phyloP scores from a whole-genome alignment of 345 rosid genomes.

The Ricinus communis region DNA sequence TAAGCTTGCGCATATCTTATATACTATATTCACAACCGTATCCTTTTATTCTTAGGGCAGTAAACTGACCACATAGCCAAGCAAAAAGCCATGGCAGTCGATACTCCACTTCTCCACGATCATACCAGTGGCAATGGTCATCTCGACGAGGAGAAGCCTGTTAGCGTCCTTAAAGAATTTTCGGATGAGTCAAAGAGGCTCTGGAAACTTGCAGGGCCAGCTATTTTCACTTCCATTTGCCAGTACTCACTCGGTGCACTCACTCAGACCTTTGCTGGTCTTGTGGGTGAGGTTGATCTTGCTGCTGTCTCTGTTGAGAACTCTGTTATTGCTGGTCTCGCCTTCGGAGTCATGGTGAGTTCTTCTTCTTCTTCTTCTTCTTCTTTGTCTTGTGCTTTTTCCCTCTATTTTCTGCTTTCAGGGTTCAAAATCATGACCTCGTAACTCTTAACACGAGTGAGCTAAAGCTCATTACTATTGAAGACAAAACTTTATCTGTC shows the following conservation, averaged over 20 bases:
- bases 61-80: neutral
- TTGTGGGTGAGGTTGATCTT: slow-evolving; percentile 67
- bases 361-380: no score
- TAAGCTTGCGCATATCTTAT: neutral
- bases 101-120: slow-evolving; percentile 36
- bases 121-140: slow-evolving; percentile 2
- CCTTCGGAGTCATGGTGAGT: slow-evolving; percentile 81
- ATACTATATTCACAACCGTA: neutral
- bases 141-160: neutral
- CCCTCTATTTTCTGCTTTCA: no score
- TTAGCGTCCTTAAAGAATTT: slow-evolving; percentile 40
- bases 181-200: slow-evolving; percentile 66
- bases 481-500: no score
- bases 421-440: no score
- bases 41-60: neutral
- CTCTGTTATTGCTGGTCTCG: slow-evolving; percentile 83
- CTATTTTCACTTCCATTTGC: slow-evolving; percentile 67
- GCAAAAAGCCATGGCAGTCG: slow-evolving; percentile 40
- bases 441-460: no score
- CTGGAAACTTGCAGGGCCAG: slow-evolving; percentile 86
- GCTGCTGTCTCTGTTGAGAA: slow-evolving; percentile 91
- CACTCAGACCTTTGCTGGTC: slow-evolving; percentile 82
- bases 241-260: slow-evolving; percentile 92
- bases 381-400: no score
- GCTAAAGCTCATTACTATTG: no score